These are phyloP conservation scores for Alternaria incomplexa DNA, from an alignment of 2,329 filamentous ascomycete genomes.

Conservation along the genomic window DNA sequence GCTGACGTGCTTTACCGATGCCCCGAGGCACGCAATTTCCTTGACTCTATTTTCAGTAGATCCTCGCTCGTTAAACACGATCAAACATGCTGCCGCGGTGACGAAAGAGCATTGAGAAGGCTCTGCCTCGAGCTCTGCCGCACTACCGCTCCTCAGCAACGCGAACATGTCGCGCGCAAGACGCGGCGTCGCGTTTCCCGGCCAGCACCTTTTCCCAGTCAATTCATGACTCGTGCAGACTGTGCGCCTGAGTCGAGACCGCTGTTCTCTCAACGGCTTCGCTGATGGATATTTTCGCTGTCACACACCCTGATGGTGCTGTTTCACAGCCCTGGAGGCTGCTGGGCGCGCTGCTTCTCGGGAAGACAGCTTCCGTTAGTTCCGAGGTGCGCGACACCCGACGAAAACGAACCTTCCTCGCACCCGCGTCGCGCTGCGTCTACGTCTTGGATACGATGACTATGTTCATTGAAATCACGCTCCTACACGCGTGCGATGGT, in stretches of 20 bases:
- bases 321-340: background rate
- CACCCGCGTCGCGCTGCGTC: background rate
- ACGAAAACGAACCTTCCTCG: background rate
- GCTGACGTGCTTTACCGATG: background rate
- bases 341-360: background rate
- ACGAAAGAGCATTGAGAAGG: background rate
- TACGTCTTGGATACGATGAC: background rate
- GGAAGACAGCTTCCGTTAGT: background rate
- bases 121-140: constrained; percentile 3
- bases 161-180: constrained; percentile 9
- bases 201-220: background rate
- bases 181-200: background rate
- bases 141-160: constrained; percentile 9
- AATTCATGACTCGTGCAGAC: background rate
- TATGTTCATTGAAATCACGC: background rate
- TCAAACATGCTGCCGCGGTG: constrained; percentile 1
- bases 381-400: background rate
- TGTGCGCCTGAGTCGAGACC: background rate
- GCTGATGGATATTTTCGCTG: background rate
- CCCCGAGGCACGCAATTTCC: background rate
- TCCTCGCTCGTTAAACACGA: background rate
- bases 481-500: background rate
- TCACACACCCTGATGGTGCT: background rate
- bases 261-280: background rate
- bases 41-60: background rate